A percentile compares a stretch with the other conserved stretches of the same genome.
phyloP scores from a whole-genome alignment of 2,329 filamentous ascomycete genomes.

The Aureobasidium pullulans region DNA sequence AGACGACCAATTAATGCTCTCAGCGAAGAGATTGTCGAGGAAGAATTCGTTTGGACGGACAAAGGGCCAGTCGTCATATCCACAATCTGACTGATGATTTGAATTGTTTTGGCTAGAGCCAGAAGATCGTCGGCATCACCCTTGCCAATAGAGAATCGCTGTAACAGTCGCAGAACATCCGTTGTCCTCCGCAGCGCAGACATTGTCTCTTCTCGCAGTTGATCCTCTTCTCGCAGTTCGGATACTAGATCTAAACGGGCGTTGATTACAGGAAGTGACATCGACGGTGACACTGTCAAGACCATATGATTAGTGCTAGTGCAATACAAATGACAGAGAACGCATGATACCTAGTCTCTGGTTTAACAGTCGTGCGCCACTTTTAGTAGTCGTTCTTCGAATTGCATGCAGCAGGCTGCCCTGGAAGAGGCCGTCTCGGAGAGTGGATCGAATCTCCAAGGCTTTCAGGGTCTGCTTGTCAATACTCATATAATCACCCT shows the following conservation, averaged over 20 bases:
- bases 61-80: conserved; percentile 29
- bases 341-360: conserved; percentile 62
- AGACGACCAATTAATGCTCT: conserved; percentile 43
- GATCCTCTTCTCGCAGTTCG: conserved; percentile 58
- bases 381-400: conserved; percentile 81
- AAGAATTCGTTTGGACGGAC: neutral
- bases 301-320: neutral
- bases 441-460: conserved; percentile 80
- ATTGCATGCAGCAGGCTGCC: conserved; percentile 89
- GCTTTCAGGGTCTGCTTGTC: conserved; percentile 87
- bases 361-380: conserved; percentile 74
- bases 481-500: conserved; percentile 75
- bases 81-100: conserved; percentile 62
- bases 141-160: conserved; percentile 86
- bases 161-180: conserved; percentile 82
- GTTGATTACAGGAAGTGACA: conserved; percentile 72
- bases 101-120: conserved; percentile 72
- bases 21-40: neutral
- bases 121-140: conserved; percentile 91
- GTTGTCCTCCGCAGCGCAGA: conserved; percentile 65
- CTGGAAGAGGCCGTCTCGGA: conserved; percentile 68
- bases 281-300: conserved; percentile 65
- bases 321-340: neutral
- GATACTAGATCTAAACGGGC: conserved; percentile 74
- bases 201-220: conserved; percentile 63